Percentiles rank a stretch among this genome's conserved stretches.
Evolutionary conservation across 495 filamentous ascomycete species (phyloP).

Genomic region (Chaetomium fimeti): DNA sequence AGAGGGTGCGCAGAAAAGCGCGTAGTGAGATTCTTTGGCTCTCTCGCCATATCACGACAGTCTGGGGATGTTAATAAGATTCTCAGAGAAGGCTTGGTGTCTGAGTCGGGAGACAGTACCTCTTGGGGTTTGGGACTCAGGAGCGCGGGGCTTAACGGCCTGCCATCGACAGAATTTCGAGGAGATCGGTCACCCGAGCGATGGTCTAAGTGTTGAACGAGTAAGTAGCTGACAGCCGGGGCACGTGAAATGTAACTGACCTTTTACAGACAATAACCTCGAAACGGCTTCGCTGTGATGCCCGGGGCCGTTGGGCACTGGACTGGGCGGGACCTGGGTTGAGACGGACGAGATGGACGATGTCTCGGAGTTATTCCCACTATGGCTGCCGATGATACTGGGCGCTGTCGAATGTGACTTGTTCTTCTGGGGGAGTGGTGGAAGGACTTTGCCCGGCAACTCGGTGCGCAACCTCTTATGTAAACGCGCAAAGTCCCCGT

Average conservation of each 20-base stretch:
- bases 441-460: slow-evolving; percentile 86
- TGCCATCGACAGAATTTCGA: slow-evolving; percentile 40
- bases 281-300: slow-evolving; percentile 27
- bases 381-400: slow-evolving; percentile 47
- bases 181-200: slow-evolving; percentile 41
- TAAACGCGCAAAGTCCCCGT: slow-evolving; percentile 80
- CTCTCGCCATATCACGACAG: slow-evolving; percentile 74
- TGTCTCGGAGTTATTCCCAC: slow-evolving; percentile 61
- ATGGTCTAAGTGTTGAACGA: slow-evolving; percentile 28
- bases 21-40: slow-evolving; percentile 88
- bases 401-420: slow-evolving; percentile 66
- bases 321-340: slow-evolving; percentile 45
- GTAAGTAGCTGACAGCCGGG: neutral
- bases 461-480: slow-evolving; percentile 78
- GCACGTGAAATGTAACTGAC: slow-evolving; percentile 17
- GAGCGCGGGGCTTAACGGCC: slow-evolving; percentile 27
- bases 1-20: slow-evolving; percentile 78
- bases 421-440: slow-evolving; percentile 86
- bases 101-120: slow-evolving; percentile 13
- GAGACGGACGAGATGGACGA: slow-evolving; percentile 78
- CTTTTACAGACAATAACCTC: slow-evolving; percentile 48
- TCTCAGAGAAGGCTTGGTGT: no score
- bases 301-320: slow-evolving; percentile 22
- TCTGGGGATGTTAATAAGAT: slow-evolving; percentile 28
- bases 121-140: slow-evolving; percentile 27